Percentiles rank a stretch among this genome's conserved stretches.
phyloP scores from a whole-genome alignment of 2,329 filamentous ascomycete genomes.

The Venturia asperata region DNA sequence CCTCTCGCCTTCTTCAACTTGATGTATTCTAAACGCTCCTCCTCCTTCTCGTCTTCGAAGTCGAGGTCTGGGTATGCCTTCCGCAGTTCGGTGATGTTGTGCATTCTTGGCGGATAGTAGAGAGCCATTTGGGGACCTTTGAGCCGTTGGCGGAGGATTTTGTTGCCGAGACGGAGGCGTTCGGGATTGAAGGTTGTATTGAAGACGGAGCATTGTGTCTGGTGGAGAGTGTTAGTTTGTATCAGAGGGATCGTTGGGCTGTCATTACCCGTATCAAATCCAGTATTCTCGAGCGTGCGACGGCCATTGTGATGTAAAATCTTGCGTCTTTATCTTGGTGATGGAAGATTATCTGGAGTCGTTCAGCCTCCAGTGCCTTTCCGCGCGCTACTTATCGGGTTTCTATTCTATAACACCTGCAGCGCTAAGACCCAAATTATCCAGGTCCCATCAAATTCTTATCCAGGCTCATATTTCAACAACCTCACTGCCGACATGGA shows the following conservation, averaged over 20 bases:
- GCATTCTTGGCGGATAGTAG: conserved; percentile 78
- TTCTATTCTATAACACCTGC: neutral
- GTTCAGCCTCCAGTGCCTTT: neutral
- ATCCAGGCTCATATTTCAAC: neutral
- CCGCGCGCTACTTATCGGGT: neutral
- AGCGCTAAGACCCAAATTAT: neutral
- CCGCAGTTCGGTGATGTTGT: conserved; percentile 66
- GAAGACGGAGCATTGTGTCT: conserved; percentile 45
- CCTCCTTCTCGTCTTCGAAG: conserved; percentile 67
- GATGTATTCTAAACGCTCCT: conserved; percentile 71
- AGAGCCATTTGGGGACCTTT: conserved; percentile 73
- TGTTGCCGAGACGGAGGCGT: conserved; percentile 76
- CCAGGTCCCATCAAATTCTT: conserved; percentile 14
- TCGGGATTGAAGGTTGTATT: conserved; percentile 85
- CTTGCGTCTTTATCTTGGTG: conserved; percentile 3
- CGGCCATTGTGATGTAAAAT: conserved; percentile 38
- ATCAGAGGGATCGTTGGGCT: neutral
- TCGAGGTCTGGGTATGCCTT: conserved; percentile 61
- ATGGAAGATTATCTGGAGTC: neutral
- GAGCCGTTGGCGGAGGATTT: conserved; percentile 81
- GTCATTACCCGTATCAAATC: conserved; percentile 69
- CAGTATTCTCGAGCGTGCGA: conserved; percentile 46
- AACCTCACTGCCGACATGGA: neutral
- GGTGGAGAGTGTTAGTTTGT: neutral
- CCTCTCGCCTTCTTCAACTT: conserved; percentile 58